These are phyloP conservation scores for Sclerotinia trifoliorum DNA, from an alignment of 2,329 filamentous ascomycete species.

Conservation along the genomic window DNA sequence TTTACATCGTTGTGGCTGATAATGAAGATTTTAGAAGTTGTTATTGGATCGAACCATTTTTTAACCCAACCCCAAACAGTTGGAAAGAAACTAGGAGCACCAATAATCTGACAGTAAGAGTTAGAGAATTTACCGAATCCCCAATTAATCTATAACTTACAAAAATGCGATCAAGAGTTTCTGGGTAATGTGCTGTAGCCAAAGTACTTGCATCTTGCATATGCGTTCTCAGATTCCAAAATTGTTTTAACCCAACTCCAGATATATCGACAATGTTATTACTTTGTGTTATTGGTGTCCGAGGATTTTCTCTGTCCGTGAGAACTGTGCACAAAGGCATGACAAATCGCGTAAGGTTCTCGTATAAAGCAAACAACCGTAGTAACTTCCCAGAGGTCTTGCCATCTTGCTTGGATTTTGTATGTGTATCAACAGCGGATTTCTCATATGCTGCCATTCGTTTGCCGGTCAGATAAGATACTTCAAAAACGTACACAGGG, in stretches of 20 bases:
- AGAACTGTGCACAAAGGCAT: slow-evolving; percentile 82
- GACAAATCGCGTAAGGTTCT: slow-evolving; percentile 84
- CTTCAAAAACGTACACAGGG: slow-evolving; percentile 87
- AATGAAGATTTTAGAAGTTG: slow-evolving; percentile 95
- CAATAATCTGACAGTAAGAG: slow-evolving; percentile 62
- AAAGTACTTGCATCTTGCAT: slow-evolving; percentile 90
- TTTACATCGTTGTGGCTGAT: slow-evolving; percentile 71
- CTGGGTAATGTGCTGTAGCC: slow-evolving; percentile 91
- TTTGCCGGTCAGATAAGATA: slow-evolving; percentile 78
- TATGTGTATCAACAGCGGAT: slow-evolving; percentile 51
- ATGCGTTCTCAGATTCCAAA: slow-evolving; percentile 90
- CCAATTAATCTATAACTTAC: slow-evolving; percentile 33
- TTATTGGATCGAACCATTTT: slow-evolving; percentile 92
- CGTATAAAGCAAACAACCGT: slow-evolving; percentile 87
- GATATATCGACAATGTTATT: slow-evolving; percentile 95
- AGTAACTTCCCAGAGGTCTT: slow-evolving; percentile 74
- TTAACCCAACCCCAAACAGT: slow-evolving; percentile 96
- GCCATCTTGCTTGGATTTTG: slow-evolving; percentile 62
- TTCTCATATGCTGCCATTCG: slow-evolving; percentile 78
- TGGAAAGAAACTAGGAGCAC: slow-evolving; percentile 85
- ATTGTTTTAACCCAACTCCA: slow-evolving; percentile 84
- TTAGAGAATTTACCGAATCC: slow-evolving; percentile 16
- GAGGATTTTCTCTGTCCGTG: slow-evolving; percentile 65
- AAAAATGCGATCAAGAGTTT: slow-evolving; percentile 83
- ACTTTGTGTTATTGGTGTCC: slow-evolving; percentile 86